Evolutionary conservation across 78 protist species (phyloP), one percentile per base, ranked within the genome.

Genomic region (Ministeria vibrans): DNA sequence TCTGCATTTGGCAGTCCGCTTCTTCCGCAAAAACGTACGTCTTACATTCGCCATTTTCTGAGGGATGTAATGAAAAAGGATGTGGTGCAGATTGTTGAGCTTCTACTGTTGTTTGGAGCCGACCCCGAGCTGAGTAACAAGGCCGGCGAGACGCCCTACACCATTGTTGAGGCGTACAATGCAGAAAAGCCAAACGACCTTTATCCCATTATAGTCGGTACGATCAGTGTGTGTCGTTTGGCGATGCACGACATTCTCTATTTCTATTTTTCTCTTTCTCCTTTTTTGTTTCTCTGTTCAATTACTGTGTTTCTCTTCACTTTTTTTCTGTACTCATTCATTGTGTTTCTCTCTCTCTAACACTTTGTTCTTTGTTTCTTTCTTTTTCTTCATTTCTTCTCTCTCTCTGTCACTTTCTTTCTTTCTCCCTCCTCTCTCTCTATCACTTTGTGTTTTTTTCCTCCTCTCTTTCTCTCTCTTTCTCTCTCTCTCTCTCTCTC

Each of bases 21-120:
- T 28, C 68, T 61, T 61, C 30, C 68, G 68, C 68, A 61, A 61
- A n/a, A n/a, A n/a, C n/a, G n/a, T n/a, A n/a, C n/a, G n/a, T n/a
- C n/a, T n/a, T n/a, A n/a, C n/a, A n/a, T n/a, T n/a, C n/a, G n/a
- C n/a, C n/a, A n/a, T n/a, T n/a, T n/a, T n/a, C n/a, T n/a, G n/a
- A n/a, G n/a, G n/a, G n/a, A n/a, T n/a, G n/a, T n/a, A n/a, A n/a
- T n/a, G n/a, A n/a, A n/a, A n/a, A n/a, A n/a, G n/a, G n/a, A n/a
- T n/a, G n/a, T n/a, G n/a, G n/a, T n/a, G n/a, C 36, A 61, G 36
- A 27, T 27, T 27, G 68, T 27, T 13, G 36, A 27, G 68, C 20
- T 61, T 5, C 20, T 61, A n/a, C 30, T 61, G 9, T 18, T 27
- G 9, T 20, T 27, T n/a, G 68, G 68, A 18, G 68, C 68, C 68